Conservation (phyloP, 73 alveolate genomes). For the Halteria grandinella region DNA sequence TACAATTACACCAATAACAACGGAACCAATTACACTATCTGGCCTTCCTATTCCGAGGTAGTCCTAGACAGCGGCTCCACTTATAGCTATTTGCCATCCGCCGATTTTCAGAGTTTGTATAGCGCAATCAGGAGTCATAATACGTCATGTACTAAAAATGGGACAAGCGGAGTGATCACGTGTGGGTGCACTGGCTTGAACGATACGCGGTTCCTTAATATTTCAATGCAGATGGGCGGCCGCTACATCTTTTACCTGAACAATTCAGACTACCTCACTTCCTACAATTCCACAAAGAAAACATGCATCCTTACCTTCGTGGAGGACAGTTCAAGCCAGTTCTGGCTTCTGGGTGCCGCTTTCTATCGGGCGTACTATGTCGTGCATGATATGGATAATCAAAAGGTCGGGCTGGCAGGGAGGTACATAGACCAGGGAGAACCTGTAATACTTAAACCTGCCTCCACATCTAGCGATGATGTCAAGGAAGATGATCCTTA, state of each 20-base stretch:
- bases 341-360: constrained; percentile 39
- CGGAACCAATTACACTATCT: constrained; percentile 1
- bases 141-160: background rate
- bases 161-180: background rate
- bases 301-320: constrained; percentile 2
- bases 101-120: background rate
- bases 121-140: background rate
- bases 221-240: background rate
- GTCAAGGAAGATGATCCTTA: background rate
- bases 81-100: constrained; percentile 7
- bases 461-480: background rate
- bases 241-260: constrained; percentile 1
- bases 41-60: no score
- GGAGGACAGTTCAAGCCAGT: background rate
- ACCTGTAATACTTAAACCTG: no score
- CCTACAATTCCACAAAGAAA: background rate
- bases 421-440: constrained; percentile 1
- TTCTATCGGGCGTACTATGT: constrained; percentile 18
- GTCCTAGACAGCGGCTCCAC: constrained; percentile 17
- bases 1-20: background rate
- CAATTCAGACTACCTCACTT: background rate
- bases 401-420: constrained; percentile 21
- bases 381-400: constrained; percentile 21
- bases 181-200: constrained; percentile 16
- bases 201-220: constrained; percentile 9